Base-by-base conservation (phyloP, 2,329 filamentous ascomycete genomes). In the Juglanconis oblonga region DNA sequence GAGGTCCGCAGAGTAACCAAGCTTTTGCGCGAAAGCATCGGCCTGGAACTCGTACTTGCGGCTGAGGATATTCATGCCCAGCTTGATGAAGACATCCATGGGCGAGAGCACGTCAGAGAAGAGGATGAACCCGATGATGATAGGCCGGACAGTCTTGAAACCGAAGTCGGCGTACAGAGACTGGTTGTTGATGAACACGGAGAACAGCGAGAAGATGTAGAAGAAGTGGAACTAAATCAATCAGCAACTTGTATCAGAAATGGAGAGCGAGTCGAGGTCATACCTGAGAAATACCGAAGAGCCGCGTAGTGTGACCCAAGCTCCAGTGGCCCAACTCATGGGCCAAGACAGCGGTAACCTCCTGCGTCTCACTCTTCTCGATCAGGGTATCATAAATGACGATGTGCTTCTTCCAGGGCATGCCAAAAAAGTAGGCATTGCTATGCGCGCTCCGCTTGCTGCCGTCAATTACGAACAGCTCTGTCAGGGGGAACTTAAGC, bases 361-460 rank as follows among this genome's bases (percentile, higher is more conserved):
- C 95, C 71, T 95, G 84, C 4, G 90, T 87, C 64, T 93, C 87
- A 73, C 90, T 95, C 85, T 98, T 97, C 77, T 97, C 94, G 64
- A 99, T 92, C 64, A 99, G 79, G 5, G 96, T 99, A 73, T 99
- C 95, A 74, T 97, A 99, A 72, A 99, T 96, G 70, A 99, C 95
- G 79, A 99, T 99, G 80, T 98, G 96, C 85, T 98, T 98, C 85
- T 97, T 97, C 93, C 94, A 99, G 47, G 95, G 95, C 58, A 99
- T 85, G 62, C 95, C 95, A 69, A 96, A 97, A 79, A 99, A 99
- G 77, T 96, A 96, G 24, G 91, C 91, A 71, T 96, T 96, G 77
- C 89, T 92, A 77, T 96, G 91, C 31, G 90, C 89, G 71, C 88
- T 92, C 68, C 91, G 85, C 80, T 94, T 94, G 79, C 89, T 93